phyloP scores from a whole-genome alignment of 352 stramenopile species.

The Globisporangium heterothallicum region DNA sequence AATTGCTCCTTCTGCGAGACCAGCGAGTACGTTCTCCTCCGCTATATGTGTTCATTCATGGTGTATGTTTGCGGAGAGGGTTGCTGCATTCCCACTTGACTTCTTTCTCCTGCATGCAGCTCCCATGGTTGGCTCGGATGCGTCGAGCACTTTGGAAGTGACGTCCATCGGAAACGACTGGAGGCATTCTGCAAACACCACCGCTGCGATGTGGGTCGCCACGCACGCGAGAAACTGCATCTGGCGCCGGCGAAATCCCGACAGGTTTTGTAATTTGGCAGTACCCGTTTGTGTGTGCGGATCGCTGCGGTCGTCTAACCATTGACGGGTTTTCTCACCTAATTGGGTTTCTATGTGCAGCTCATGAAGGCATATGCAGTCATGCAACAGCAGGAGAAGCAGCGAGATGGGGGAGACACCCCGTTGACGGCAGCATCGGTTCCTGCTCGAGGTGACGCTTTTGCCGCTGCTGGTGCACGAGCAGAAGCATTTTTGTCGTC shows the following conservation, averaged over 20 bases:
- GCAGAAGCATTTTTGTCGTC: conserved; percentile 41
- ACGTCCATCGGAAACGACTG: conserved; percentile 29
- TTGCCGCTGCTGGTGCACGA: background rate
- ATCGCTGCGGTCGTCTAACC: too few relatives aligned
- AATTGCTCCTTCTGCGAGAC: conserved; percentile 47
- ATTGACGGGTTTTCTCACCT: too few relatives aligned
- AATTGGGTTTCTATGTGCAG: background rate
- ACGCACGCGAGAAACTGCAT: conserved; percentile 32
- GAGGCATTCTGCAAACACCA: conserved; percentile 48
- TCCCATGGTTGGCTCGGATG: conserved; percentile 9
- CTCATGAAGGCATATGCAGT: background rate
- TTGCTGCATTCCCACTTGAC: background rate
- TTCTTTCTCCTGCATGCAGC: too few relatives aligned
- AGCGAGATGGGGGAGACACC: background rate
- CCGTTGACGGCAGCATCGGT: background rate
- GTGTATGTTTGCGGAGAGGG: background rate
- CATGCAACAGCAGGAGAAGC: background rate
- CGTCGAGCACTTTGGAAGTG: conserved; percentile 34
- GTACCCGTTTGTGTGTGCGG: background rate
- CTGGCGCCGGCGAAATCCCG: conserved; percentile 17
- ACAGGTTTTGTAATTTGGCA: conserved; percentile 15
- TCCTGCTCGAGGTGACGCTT: too few relatives aligned
- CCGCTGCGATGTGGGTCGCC: conserved; percentile 43
- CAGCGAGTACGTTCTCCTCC: conserved; percentile 12
- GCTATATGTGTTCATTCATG: background rate